These are phyloP conservation scores for Rhodotorula glutinis DNA, from an alignment of 1,284 basidiomycete species.

Conservation along the genomic window DNA sequence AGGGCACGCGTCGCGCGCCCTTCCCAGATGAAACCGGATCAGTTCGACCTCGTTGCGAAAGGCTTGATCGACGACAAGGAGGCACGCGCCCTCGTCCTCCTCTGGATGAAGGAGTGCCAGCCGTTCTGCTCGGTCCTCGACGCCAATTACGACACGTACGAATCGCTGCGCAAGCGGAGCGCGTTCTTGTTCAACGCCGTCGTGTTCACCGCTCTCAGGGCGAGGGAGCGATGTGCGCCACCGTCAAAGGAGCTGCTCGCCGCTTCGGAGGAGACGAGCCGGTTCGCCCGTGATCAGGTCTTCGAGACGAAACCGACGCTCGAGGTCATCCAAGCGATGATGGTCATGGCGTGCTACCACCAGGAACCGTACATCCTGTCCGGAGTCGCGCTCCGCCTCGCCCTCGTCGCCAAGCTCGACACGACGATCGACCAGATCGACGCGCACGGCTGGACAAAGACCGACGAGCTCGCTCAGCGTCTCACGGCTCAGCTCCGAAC, in stretches of 20 bases:
- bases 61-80: constrained; percentile 37
- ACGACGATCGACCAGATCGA: constrained; percentile 19
- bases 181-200: constrained; percentile 26
- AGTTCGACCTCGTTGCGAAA: constrained; percentile 18
- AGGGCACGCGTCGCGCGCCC: not conserved
- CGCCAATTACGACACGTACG: constrained; percentile 19
- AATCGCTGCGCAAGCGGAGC: constrained; percentile 4
- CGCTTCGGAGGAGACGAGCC: constrained; percentile 23
- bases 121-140: constrained; percentile 29
- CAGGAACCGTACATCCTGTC: constrained; percentile 29
- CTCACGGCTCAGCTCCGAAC: constrained; percentile 18
- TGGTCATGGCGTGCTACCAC: constrained; percentile 27
- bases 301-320: constrained; percentile 19
- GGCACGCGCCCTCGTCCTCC: constrained; percentile 33
- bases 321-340: constrained; percentile 24
- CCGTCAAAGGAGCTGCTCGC: constrained; percentile 16
- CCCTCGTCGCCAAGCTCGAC: constrained; percentile 17
- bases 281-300: constrained; percentile 15
- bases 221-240: constrained; percentile 5
- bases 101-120: constrained; percentile 19
- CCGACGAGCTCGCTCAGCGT: constrained; percentile 18
- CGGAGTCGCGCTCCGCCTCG: constrained; percentile 21
- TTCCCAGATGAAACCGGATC: not conserved
- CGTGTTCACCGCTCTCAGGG: constrained; percentile 19
- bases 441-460: constrained; percentile 15